These are phyloP conservation scores for Aphanoascus verrucosus DNA, from an alignment of 2,329 filamentous ascomycete genomes.

Conservation along the genomic window DNA sequence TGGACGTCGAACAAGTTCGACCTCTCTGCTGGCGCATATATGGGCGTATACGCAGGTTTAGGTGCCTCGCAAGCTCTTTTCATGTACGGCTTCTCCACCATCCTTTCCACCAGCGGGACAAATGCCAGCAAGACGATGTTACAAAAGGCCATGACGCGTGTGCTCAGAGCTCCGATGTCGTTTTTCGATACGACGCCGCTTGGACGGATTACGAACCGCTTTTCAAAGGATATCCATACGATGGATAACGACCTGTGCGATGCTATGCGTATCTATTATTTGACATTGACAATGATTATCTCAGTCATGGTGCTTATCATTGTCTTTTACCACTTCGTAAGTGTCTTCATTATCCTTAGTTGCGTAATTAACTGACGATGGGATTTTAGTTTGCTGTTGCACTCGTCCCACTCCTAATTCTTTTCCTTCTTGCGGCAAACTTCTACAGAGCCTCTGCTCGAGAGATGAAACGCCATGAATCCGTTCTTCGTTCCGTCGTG, in stretches of 20 bases:
- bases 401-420: slow-evolving; percentile 55
- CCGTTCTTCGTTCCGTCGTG: slow-evolving; percentile 73
- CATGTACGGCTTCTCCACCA: slow-evolving; percentile 70
- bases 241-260: slow-evolving; percentile 92
- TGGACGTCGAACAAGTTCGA: slow-evolving; percentile 74
- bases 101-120: slow-evolving; percentile 69
- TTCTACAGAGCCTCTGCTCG: slow-evolving; percentile 88
- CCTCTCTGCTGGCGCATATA: slow-evolving; percentile 58
- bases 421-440: slow-evolving; percentile 71
- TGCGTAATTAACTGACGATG: neutral
- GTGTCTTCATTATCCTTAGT: slow-evolving; percentile 13
- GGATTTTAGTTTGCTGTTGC: slow-evolving; percentile 52
- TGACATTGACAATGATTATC: slow-evolving; percentile 71
- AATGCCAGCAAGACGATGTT: slow-evolving; percentile 73
- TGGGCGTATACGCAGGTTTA: slow-evolving; percentile 58
- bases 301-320: slow-evolving; percentile 85
- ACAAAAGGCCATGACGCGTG: slow-evolving; percentile 63
- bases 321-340: slow-evolving; percentile 74
- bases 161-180: slow-evolving; percentile 61
- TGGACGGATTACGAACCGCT: slow-evolving; percentile 90
- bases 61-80: slow-evolving; percentile 60
- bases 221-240: slow-evolving; percentile 87
- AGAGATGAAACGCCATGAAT: slow-evolving; percentile 89
- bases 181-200: slow-evolving; percentile 97
- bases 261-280: slow-evolving; percentile 81